Percentiles rank a stretch among this genome's conserved stretches.
Conservation (phyloP, 345 rosid species). For the Citrus reticulata region DNA sequence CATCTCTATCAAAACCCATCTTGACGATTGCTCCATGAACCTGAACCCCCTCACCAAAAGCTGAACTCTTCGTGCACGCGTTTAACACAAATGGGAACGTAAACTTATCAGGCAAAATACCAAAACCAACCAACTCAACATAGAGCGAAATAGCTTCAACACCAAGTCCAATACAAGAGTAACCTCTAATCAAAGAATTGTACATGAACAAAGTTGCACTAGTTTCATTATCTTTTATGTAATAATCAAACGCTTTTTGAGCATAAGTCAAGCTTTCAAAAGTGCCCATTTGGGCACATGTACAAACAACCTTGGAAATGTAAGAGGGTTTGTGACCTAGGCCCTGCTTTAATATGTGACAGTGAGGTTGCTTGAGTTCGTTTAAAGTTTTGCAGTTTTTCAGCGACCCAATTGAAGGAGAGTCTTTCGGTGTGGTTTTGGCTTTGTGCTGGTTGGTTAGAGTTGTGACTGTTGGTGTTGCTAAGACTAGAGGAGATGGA, state of each 20-base stretch:
- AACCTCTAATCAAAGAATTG: conserved; percentile 60
- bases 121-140: conserved; percentile 33
- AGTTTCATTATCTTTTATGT: conserved; percentile 23
- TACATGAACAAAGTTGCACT: conserved; percentile 41
- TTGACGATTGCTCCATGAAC: conserved; percentile 47
- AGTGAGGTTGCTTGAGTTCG: conserved; percentile 39
- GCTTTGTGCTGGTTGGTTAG: conserved; percentile 8
- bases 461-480: conserved; percentile 18
- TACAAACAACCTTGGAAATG: conserved; percentile 33
- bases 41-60: conserved; percentile 41
- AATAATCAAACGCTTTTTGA: conserved; percentile 35
- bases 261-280: conserved; percentile 54
- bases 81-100: conserved; percentile 60
- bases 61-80: conserved; percentile 46
- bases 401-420: conserved; percentile 15
- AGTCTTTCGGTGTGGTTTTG: conserved; percentile 7
- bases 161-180: conserved; percentile 38
- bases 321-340: conserved; percentile 21
- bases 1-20: conserved; percentile 41
- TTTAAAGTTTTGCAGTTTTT: conserved; percentile 38
- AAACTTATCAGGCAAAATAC: conserved; percentile 50
- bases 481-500: conserved; percentile 20
- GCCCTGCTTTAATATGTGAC: conserved; percentile 33
- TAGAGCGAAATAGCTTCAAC: conserved; percentile 39
- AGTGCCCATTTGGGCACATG: conserved; percentile 45